phyloP scores from a whole-genome alignment of 805 yeast genomes.

The Candida koratica region DNA sequence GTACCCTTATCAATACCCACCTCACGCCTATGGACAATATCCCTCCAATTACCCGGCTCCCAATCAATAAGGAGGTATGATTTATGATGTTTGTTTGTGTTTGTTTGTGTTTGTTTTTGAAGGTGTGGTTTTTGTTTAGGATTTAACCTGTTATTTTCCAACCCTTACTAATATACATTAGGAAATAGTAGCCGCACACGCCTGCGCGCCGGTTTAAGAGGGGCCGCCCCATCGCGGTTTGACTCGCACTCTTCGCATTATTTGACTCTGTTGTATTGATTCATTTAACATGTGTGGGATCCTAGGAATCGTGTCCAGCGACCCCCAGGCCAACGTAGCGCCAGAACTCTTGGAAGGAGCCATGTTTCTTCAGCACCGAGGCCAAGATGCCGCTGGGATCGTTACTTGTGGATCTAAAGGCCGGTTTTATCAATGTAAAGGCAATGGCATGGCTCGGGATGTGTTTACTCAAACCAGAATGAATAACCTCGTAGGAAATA shows the following conservation, averaged over 20 bases:
- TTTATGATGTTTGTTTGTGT: slow-evolving; percentile 5
- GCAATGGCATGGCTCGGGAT: slow-evolving; percentile 98
- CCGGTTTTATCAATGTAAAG: slow-evolving; percentile 93
- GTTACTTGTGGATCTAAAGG: slow-evolving; percentile 94
- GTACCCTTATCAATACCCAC: slow-evolving; percentile 7
- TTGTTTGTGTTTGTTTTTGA: slow-evolving; percentile 4
- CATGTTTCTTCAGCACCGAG: slow-evolving; percentile 91
- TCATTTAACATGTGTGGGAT: slow-evolving; percentile 80
- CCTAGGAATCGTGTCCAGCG: slow-evolving; percentile 79
- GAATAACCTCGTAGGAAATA: slow-evolving; percentile 77
- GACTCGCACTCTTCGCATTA: background rate
- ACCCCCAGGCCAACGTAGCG: slow-evolving; percentile 69
- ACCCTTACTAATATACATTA: slow-evolving; percentile 4
- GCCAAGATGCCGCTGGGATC: slow-evolving; percentile 99
- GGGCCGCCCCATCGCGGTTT: background rate
- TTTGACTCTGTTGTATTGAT: slow-evolving; percentile 4
- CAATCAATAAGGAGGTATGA: slow-evolving; percentile 2
- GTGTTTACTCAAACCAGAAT: slow-evolving; percentile 86
- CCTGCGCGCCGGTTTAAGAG: background rate
- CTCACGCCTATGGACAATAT: slow-evolving; percentile 14
- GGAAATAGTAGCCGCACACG: slow-evolving; percentile 1
- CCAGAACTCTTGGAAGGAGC: slow-evolving; percentile 91
- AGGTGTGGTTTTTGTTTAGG: slow-evolving; percentile 8
- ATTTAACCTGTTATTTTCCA: slow-evolving; percentile 7
- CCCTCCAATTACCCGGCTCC: slow-evolving; percentile 4